phyloP scores from a whole-genome alignment of 2,329 filamentous ascomycete genomes.

The Fusarium musae region DNA sequence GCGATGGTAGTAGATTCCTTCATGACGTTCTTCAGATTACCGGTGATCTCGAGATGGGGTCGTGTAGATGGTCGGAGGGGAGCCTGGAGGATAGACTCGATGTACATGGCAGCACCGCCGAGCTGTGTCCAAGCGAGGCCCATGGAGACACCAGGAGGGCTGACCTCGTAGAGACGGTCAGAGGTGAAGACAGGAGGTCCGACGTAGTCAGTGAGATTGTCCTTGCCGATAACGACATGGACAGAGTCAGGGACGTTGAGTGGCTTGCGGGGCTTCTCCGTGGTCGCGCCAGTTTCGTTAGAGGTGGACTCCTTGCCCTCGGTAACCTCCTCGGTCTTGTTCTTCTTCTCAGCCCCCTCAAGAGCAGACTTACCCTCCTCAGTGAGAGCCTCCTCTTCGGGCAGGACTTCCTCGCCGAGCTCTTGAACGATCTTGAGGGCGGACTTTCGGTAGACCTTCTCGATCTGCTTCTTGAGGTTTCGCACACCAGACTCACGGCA shows the following conservation, averaged over 20 bases:
- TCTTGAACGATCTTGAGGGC: slow-evolving; percentile 97
- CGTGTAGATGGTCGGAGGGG: slow-evolving; percentile 78
- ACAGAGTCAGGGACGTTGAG: slow-evolving; percentile 88
- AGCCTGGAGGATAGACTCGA: slow-evolving; percentile 94
- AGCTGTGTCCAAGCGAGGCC: slow-evolving; percentile 98
- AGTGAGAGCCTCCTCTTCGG: slow-evolving; percentile 84
- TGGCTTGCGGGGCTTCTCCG: slow-evolving; percentile 77
- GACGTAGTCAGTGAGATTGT: slow-evolving; percentile 95
- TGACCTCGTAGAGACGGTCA: slow-evolving; percentile 92
- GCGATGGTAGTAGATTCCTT: slow-evolving; percentile 96
- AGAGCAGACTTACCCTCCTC: slow-evolving; percentile 85
- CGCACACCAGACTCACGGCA: slow-evolving; percentile 96
- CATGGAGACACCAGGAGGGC: slow-evolving; percentile 95
- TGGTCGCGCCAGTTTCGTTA: slow-evolving; percentile 54
- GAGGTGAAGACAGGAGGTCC: slow-evolving; percentile 95
- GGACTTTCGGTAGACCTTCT: slow-evolving; percentile 98
- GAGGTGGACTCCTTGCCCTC: slow-evolving; percentile 49
- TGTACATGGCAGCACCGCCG: slow-evolving; percentile 95
- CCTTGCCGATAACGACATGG: slow-evolving; percentile 85
- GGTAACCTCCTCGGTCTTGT: slow-evolving; percentile 70
- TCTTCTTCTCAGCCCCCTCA: slow-evolving; percentile 77
- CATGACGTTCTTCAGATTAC: slow-evolving; percentile 96
- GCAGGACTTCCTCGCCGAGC: slow-evolving; percentile 83
- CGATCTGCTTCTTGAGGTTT: slow-evolving; percentile 99
- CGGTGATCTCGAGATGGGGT: slow-evolving; percentile 88